Percentiles rank a stretch among this genome's conserved stretches.
phyloP scores from a whole-genome alignment of 2,329 filamentous ascomycete genomes.

The Xylaria sp. region DNA sequence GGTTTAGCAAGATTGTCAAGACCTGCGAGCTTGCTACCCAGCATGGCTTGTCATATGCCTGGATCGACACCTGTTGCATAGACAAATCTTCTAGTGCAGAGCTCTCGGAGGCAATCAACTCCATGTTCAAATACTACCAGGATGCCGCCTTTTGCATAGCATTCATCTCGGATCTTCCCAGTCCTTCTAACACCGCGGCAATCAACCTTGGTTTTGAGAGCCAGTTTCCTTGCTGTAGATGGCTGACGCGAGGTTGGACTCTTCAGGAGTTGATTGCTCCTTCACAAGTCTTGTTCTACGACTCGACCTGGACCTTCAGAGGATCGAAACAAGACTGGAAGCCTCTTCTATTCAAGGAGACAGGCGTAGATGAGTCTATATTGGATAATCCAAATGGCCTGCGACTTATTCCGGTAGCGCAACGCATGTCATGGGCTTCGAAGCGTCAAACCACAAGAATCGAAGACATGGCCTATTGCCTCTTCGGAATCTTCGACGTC shows the following conservation, averaged over 20 bases:
- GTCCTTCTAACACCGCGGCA: neutral
- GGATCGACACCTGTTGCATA: conserved; percentile 34
- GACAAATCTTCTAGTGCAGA: conserved; percentile 30
- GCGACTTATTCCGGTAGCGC: conserved; percentile 15
- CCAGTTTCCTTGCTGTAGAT: conserved; percentile 15
- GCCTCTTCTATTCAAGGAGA: conserved; percentile 13
- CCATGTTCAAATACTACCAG: conserved; percentile 25
- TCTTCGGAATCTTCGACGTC: conserved; percentile 4
- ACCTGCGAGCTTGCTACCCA: conserved; percentile 16
- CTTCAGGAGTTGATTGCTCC: conserved; percentile 23
- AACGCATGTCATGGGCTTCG: conserved; percentile 26
- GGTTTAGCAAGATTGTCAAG: conserved; percentile 5
- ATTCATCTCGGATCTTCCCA: conserved; percentile 19
- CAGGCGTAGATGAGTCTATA: conserved; percentile 23
- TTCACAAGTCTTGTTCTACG: conserved; percentile 10
- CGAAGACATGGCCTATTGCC: conserved; percentile 30
- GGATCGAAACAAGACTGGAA: conserved; percentile 24
- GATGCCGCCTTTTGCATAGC: conserved; percentile 24
- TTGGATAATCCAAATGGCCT: neutral
- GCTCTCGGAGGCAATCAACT: conserved; percentile 31
- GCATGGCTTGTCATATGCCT: conserved; percentile 20
- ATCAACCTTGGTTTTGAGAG: neutral
- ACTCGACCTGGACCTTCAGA: conserved; percentile 20
- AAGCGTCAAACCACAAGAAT: conserved; percentile 15
- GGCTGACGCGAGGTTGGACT: conserved; percentile 22